Percentiles rank a stretch among this genome's conserved stretches.
Evolutionary conservation across 2,329 filamentous ascomycete species (phyloP).

Genomic region (Diaporthe ampelina): DNA sequence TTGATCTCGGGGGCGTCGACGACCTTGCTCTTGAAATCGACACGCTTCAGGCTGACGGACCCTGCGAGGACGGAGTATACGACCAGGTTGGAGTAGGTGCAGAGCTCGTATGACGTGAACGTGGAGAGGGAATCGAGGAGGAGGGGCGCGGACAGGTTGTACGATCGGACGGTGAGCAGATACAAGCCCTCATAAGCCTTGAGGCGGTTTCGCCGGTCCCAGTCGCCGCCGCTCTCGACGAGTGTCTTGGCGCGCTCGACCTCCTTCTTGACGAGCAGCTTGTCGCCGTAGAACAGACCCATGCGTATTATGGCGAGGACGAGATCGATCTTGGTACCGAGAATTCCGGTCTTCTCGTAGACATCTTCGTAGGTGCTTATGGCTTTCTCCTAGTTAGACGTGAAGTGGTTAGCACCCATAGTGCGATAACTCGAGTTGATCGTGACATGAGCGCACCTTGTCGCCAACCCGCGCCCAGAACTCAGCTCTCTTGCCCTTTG

Average conservation of each 20-base stretch:
- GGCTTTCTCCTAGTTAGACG: slow-evolving; percentile 81
- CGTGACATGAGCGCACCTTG: slow-evolving; percentile 74
- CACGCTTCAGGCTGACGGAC: slow-evolving; percentile 92
- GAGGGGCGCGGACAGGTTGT: slow-evolving; percentile 89
- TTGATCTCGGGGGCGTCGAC: slow-evolving; percentile 99
- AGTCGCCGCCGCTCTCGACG: slow-evolving; percentile 96
- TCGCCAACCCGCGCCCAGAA: slow-evolving; percentile 97
- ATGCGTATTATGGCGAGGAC: slow-evolving; percentile 97
- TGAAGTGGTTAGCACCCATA: neutral
- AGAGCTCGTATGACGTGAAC: slow-evolving; percentile 98
- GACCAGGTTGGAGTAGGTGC: slow-evolving; percentile 94
- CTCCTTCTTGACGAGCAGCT: slow-evolving; percentile 91
- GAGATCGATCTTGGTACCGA: slow-evolving; percentile 97
- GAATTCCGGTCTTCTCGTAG: slow-evolving; percentile 96
- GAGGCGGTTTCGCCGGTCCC: slow-evolving; percentile 97
- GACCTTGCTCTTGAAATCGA: slow-evolving; percentile 99
- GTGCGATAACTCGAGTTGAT: neutral
- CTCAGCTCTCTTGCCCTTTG: slow-evolving; percentile 93
- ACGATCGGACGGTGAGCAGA: slow-evolving; percentile 90
- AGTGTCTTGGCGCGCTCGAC: slow-evolving; percentile 90
- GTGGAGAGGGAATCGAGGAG: slow-evolving; percentile 97
- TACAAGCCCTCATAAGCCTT: slow-evolving; percentile 99
- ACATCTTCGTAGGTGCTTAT: slow-evolving; percentile 92
- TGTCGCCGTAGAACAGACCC: slow-evolving; percentile 96
- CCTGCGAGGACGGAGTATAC: slow-evolving; percentile 96